phyloP scores from a whole-genome alignment of 1,284 basidiomycete species.

The Moesziomyces sp. region DNA sequence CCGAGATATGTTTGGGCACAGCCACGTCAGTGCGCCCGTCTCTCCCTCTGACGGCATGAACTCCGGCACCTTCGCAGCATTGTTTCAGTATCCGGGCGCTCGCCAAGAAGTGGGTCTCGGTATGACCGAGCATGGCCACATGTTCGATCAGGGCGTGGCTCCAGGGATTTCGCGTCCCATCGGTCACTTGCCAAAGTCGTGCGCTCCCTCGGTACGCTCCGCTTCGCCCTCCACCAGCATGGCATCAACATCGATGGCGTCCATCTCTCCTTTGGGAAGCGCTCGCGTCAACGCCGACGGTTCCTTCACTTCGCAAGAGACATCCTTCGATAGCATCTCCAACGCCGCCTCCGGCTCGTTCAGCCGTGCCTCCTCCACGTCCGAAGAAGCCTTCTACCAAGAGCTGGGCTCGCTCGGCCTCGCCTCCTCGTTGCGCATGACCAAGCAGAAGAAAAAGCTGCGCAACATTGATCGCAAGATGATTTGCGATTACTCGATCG shows the following conservation, averaged over 20 bases:
- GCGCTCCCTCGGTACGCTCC: conserved; percentile 28
- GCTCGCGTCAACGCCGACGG: conserved; percentile 38
- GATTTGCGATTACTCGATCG: conserved; percentile 43
- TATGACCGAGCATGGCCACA: conserved; percentile 11
- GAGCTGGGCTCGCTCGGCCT: conserved; percentile 28
- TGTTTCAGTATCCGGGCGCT: conserved; percentile 12
- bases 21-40: conserved; percentile 37
- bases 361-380: conserved; percentile 42
- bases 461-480: conserved; percentile 48
- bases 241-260: conserved; percentile 48
- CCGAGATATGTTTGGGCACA: conserved; percentile 12
- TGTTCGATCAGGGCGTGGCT: conserved; percentile 13
- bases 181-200: conserved; percentile 11
- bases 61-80: conserved; percentile 4
- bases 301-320: conserved; percentile 47
- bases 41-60: conserved; percentile 32
- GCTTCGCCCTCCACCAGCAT: conserved; percentile 42
- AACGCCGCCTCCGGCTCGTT: conserved; percentile 37
- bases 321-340: conserved; percentile 45
- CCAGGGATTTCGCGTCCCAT: conserved; percentile 1
- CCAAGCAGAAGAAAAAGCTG: conserved; percentile 51
- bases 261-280: conserved; percentile 43
- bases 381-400: conserved; percentile 27
- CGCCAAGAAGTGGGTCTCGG: conserved; percentile 16
- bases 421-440: conserved; percentile 29